A percentile compares a stretch with the other conserved stretches of the same genome.
Conservation (phyloP, 1,284 basidiomycete genomes). For the Inonotus hispidus region DNA sequence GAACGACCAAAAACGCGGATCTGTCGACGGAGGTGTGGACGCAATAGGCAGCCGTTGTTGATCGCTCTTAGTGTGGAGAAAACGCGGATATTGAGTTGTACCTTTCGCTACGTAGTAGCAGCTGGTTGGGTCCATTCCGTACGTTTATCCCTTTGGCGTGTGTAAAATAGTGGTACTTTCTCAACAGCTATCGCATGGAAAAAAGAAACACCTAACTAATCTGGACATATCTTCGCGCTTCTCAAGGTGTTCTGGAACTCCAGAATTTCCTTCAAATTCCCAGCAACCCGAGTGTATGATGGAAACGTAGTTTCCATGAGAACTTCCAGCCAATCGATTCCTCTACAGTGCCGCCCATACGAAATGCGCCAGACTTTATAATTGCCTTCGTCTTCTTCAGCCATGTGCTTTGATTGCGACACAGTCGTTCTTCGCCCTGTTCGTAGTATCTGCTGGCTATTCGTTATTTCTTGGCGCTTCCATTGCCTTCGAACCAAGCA, state of each 20-base stretch:
- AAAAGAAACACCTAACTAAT: constrained; percentile 5
- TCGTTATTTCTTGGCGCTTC: neutral
- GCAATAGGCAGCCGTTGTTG: neutral
- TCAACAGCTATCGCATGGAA: neutral
- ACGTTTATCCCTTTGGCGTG: neutral
- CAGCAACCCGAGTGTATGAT: neutral
- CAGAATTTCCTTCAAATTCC: neutral
- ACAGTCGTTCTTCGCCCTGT: neutral
- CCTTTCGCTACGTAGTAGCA: neutral
- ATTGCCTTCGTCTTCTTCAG: neutral
- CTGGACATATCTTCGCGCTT: neutral
- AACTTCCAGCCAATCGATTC: neutral
- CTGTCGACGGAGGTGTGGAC: neutral
- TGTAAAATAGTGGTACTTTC: neutral
- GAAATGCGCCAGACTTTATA: neutral
- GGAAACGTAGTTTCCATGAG: neutral
- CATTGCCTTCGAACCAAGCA: neutral
- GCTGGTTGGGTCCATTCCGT: neutral
- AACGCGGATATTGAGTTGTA: neutral
- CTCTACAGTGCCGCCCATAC: neutral
- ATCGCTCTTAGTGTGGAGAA: neutral
- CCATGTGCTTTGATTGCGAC: constrained; percentile 8
- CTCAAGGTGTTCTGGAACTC: constrained; percentile 1
- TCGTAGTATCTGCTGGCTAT: neutral
- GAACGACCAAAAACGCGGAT: neutral